Evolutionary conservation across 257 asterid genomes (phyloP).

Genomic region (Salvia miltiorrhiza): DNA sequence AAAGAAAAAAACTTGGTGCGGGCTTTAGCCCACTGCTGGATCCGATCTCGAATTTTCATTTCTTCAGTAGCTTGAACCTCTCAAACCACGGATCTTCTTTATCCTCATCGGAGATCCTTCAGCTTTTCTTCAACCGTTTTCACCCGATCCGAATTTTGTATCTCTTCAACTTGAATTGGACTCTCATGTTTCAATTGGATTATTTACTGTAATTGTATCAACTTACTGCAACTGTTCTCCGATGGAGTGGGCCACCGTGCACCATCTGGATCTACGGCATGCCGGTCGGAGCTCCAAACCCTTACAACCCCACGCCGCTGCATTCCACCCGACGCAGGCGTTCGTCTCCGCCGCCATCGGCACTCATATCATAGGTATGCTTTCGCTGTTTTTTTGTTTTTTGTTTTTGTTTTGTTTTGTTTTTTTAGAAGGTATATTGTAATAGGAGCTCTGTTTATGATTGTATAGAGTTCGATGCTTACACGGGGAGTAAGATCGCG

Average conservation of each 20-base stretch:
- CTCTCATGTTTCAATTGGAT: slow-evolving; percentile 21
- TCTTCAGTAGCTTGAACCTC: background rate
- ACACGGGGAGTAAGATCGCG: slow-evolving; percentile 93
- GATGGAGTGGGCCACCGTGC: slow-evolving; percentile 98
- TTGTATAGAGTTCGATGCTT: slow-evolving; percentile 82
- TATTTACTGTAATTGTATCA: background rate
- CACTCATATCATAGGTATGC: slow-evolving; percentile 64
- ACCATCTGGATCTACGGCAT: slow-evolving; percentile 97
- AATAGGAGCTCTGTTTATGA: slow-evolving; percentile 16
- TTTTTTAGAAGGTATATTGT: background rate
- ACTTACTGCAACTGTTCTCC: slow-evolving; percentile 14
- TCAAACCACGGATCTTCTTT: background rate
- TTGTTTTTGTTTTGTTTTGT: background rate
- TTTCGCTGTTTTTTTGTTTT: background rate
- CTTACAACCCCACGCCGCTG: slow-evolving; percentile 94
- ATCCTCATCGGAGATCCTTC: slow-evolving; percentile 18
- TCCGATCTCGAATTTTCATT: background rate
- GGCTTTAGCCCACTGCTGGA: no score
- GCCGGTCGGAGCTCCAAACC: slow-evolving; percentile 92
- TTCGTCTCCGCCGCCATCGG: slow-evolving; percentile 83
- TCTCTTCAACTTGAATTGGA: slow-evolving; percentile 5
- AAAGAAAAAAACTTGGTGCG: no score
- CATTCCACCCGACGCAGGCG: slow-evolving; percentile 88
- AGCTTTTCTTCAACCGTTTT: background rate
- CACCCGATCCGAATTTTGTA: slow-evolving; percentile 8